A percentile compares a stretch with the other conserved stretches of the same genome.
Conservation (phyloP, 371 early-diverging fungal genomes). For the Mucor irregularis region DNA sequence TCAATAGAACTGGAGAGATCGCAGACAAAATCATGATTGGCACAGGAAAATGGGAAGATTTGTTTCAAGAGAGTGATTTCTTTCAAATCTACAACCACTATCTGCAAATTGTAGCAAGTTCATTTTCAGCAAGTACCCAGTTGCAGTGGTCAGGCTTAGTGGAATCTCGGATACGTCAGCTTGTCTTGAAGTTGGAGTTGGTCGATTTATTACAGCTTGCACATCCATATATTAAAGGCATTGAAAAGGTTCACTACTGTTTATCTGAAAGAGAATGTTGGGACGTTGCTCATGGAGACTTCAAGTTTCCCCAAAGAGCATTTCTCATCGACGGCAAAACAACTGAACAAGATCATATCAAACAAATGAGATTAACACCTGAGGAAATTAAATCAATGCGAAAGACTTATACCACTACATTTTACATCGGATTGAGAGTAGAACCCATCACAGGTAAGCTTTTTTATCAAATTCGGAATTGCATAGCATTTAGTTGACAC, state of each 20-base stretch:
- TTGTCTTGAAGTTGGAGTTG: constrained; percentile 83
- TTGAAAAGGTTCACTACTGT: constrained; percentile 66
- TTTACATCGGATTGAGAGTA: constrained; percentile 78
- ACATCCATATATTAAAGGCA: constrained; percentile 89
- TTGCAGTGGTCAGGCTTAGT: constrained; percentile 70
- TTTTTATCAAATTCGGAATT: neutral
- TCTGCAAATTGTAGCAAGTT: constrained; percentile 86
- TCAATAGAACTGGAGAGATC: constrained; percentile 73
- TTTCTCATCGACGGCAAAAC: constrained; percentile 26
- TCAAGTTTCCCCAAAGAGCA: constrained; percentile 26
- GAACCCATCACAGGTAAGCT: constrained; percentile 13
- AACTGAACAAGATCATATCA: constrained; percentile 26
- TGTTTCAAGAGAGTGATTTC: constrained; percentile 92
- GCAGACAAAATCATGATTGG: constrained; percentile 75
- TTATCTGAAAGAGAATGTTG: constrained; percentile 59
- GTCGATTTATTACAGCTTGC: constrained; percentile 75
- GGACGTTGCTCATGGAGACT: constrained; percentile 64
- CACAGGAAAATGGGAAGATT: constrained; percentile 53
- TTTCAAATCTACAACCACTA: constrained; percentile 92
- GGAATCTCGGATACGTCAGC: constrained; percentile 89
- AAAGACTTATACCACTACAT: constrained; percentile 71
- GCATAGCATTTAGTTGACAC: neutral
- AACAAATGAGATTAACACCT: constrained; percentile 27
- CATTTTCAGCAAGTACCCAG: constrained; percentile 70
- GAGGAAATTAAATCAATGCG: constrained; percentile 30